Percentiles rank a stretch among this genome's conserved stretches.
Evolutionary conservation across 768 basidiomycete genomes (phyloP).

Genomic region (Hericium coralloides): DNA sequence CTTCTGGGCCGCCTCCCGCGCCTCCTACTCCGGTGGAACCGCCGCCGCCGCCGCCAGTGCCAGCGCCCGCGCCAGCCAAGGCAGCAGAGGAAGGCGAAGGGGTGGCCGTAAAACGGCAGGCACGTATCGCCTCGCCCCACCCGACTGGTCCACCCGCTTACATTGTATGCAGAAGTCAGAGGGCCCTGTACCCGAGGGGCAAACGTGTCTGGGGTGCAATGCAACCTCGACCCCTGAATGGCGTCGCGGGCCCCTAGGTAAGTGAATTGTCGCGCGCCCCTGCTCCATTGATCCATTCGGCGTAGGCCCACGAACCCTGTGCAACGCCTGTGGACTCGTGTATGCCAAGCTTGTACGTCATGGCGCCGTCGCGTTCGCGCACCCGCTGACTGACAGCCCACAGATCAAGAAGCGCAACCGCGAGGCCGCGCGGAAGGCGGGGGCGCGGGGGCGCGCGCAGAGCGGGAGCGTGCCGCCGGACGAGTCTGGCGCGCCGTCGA

Average conservation of each 20-base stretch:
- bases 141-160: constrained; percentile 1
- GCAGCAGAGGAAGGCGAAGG: constrained; percentile 18
- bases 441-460: constrained; percentile 1
- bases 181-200: constrained; percentile 44
- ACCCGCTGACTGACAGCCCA: constrained; percentile 2
- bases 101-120: constrained; percentile 19
- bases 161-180: constrained; percentile 26
- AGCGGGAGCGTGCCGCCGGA: constrained; percentile 1
- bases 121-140: constrained; percentile 9
- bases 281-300: constrained; percentile 4
- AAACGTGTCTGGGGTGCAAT: constrained; percentile 72
- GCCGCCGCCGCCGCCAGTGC: constrained; percentile 9
- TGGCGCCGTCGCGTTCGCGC: constrained; percentile 1
- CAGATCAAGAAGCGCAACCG: constrained; percentile 16
- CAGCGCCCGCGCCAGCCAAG: constrained; percentile 12
- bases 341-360: constrained; percentile 69
- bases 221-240: constrained; percentile 86
- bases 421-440: constrained; percentile 11
- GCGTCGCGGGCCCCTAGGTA: constrained; percentile 77
- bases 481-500: constrained; percentile 10
- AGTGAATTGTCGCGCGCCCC: constrained; percentile 14
- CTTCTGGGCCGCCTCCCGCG: constrained; percentile 13
- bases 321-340: constrained; percentile 81
- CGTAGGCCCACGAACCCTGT: constrained; percentile 70
- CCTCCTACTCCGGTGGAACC: constrained; percentile 5